Evolutionary conservation across 768 basidiomycete species (phyloP).

Genomic region (Suillus ampliporus): DNA sequence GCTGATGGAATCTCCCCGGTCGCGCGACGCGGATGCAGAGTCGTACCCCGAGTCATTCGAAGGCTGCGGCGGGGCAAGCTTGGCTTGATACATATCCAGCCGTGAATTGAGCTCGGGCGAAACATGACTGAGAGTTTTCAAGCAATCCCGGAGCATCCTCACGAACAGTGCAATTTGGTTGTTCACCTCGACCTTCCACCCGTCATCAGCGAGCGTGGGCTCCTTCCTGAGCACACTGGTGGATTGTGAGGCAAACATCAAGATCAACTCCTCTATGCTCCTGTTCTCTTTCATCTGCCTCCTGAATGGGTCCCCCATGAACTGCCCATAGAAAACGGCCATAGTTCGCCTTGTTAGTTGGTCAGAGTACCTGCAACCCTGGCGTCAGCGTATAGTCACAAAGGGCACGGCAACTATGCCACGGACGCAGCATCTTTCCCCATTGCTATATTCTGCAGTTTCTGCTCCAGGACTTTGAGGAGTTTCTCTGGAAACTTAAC

Average conservation of each 20-base stretch:
- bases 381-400: conserved; percentile 13
- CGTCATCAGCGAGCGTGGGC: conserved; percentile 79
- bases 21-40: conserved; percentile 60
- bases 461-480: conserved; percentile 87
- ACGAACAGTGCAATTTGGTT: conserved; percentile 92
- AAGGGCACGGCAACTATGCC: conserved; percentile 6
- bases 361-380: conserved; percentile 74
- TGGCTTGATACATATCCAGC: conserved; percentile 83
- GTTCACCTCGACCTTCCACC: conserved; percentile 93
- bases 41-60: conserved; percentile 73
- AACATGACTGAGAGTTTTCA: conserved; percentile 75
- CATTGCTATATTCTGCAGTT: conserved; percentile 91
- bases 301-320: conserved; percentile 83
- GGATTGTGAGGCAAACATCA: conserved; percentile 94
- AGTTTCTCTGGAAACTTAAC: conserved; percentile 95
- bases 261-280: conserved; percentile 96
- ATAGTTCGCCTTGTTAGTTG: conserved; percentile 88
- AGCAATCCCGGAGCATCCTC: conserved; percentile 80
- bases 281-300: conserved; percentile 94
- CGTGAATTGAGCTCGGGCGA: conserved; percentile 83
- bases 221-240: conserved; percentile 90
- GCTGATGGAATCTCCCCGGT: conserved; percentile 55
- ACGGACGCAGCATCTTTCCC: conserved; percentile 89
- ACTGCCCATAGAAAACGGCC: conserved; percentile 92
- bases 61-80: conserved; percentile 68